Evolutionary conservation across 257 asterid genomes (phyloP), one percentile per base, ranked within the genome.

Genomic region (Jacaranda mimosifolia): DNA sequence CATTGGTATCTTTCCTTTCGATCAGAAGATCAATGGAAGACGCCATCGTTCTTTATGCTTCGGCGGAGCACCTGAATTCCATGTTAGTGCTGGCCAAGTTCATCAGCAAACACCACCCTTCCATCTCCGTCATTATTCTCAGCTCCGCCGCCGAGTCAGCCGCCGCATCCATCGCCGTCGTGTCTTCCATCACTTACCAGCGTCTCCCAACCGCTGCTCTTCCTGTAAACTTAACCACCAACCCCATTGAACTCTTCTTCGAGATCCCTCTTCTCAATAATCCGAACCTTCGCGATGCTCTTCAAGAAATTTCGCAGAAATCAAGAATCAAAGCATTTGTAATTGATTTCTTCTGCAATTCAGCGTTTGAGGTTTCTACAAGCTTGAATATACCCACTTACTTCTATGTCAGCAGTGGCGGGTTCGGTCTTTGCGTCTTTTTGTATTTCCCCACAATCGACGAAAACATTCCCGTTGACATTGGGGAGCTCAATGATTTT

Each of bases 31-130:
- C 66, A 68, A 79, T 80, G 85, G 84, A 49, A 35, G 76, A 69
- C 64, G 63, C 78, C 59, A 72, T 85, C 0, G 39, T 83, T 14
- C 82, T 85, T 0, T 80, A 83, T 13, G 6, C 87, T 5, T 10
- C 82, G 14, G 26, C 69, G 1, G 84, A 75, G 68, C 87, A 85
- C 77, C 63, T 85, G 7, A 80, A 74, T 42, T 11, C 85, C 64
- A 71, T 68, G 74, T 17, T 52, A 9, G 32, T 45, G n/a, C 73
- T 85, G 0, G 81, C 84, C 11, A 70, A 77, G 7, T 68, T 85
- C 88, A 79, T 85, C 63, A 17, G 57, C 81, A 72, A 79, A 6
- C 86, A 85, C 81, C 83, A 82, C 66, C 87, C 87, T 19, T 43
- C 79, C 68, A 38, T 63, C 76, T 21, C 86, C 68, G 18, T 83